Evolutionary conservation across 257 asterid species (phyloP).

Genomic region (Cordia subcordata): DNA sequence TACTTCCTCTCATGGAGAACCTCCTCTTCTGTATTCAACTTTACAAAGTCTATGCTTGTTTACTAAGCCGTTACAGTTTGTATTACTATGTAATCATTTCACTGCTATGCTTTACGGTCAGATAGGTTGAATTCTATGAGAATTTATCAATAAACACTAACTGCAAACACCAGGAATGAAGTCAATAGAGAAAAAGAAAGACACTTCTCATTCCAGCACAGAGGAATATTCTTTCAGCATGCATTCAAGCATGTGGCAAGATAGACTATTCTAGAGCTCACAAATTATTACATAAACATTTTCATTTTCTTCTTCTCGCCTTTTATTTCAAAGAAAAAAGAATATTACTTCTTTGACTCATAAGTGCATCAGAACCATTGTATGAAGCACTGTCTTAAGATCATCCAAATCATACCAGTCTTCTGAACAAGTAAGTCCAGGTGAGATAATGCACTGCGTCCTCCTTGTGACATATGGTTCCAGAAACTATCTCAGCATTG

Average conservation of each 20-base stretch:
- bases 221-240: neutral
- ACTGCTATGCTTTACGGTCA: neutral
- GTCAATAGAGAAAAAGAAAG: neutral
- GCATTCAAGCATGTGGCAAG: neutral
- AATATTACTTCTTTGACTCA: neutral
- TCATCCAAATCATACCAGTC: slow-evolving; percentile 66
- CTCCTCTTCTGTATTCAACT: too few species aligned
- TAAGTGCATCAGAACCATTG: too few species aligned
- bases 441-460: slow-evolving; percentile 97
- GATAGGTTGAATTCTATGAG: neutral
- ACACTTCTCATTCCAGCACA: too few species aligned
- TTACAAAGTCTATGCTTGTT: too few species aligned
- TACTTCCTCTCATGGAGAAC: neutral
- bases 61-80: neutral
- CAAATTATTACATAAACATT: neutral
- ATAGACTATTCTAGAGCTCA: neutral
- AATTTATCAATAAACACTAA: neutral
- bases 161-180: neutral
- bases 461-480: slow-evolving; percentile 87
- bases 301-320: neutral
- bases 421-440: slow-evolving; percentile 94
- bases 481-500: slow-evolving; percentile 96
- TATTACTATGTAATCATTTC: neutral
- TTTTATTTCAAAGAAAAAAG: neutral
- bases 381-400: slow-evolving; percentile 1